Conservation (phyloP, 768 basidiomycete genomes). For the Suillus americanus region DNA sequence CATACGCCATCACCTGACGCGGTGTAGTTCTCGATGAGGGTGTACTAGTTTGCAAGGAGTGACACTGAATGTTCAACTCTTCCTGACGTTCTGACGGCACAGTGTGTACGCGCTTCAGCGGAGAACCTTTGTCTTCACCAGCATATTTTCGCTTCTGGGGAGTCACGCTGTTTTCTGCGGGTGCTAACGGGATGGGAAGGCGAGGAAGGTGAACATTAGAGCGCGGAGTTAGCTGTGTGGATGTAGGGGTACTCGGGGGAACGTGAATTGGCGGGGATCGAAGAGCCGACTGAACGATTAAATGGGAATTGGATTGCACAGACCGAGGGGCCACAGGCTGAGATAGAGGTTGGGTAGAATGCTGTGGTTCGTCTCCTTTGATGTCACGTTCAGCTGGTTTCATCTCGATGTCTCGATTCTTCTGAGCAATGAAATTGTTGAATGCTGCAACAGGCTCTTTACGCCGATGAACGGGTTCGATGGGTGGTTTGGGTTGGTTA, state of each 20-base stretch:
- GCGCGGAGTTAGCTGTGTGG: constrained; percentile 27
- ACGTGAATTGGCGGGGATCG: neutral
- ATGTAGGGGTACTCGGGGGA: neutral
- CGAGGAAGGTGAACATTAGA: constrained; percentile 42
- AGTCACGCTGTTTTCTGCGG: constrained; percentile 37
- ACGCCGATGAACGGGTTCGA: constrained; percentile 40
- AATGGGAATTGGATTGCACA: constrained; percentile 9
- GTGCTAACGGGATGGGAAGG: constrained; percentile 47
- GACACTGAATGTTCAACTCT: neutral
- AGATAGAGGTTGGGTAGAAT: constrained; percentile 18
- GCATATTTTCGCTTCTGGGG: constrained; percentile 72
- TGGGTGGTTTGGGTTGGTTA: constrained; percentile 11
- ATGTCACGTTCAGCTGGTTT: constrained; percentile 23
- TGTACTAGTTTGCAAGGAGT: neutral
- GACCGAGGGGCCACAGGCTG: constrained; percentile 10
- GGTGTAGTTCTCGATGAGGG: constrained; percentile 28
- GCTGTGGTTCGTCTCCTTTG: constrained; percentile 16
- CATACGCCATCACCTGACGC: constrained; percentile 34
- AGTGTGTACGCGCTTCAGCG: constrained; percentile 54
- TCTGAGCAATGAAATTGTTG: constrained; percentile 62
- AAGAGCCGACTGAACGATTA: neutral
- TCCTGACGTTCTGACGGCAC: neutral
- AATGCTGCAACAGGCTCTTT: constrained; percentile 67
- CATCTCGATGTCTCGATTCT: constrained; percentile 42
- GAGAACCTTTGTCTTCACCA: constrained; percentile 60